Evolutionary conservation across 1,284 basidiomycete genomes (phyloP), one percentile per base, ranked within the genome.

Genomic region (Microbotryum scabiosae): DNA sequence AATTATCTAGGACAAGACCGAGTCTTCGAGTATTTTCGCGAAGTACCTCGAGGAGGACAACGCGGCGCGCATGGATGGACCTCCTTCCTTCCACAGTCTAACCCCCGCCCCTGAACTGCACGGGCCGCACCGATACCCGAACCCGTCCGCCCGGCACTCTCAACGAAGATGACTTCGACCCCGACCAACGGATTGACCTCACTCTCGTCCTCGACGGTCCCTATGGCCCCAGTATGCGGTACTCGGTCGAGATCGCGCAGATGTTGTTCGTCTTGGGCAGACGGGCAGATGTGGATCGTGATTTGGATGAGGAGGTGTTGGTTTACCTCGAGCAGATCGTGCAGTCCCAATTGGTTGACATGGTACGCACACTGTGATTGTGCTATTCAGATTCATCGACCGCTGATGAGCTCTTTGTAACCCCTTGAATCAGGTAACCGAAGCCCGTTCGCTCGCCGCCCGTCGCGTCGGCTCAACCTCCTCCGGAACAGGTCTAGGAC

Each of bases 281-380:
- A 41, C 36, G 36, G 16, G 36, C 36, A 12, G 36, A 41, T 41
- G 91, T 94, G 75, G 87, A 96, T 1, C 88, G 90, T 72, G 90
- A 96, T 63, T 90, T 92, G 0, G 82, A 86, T 58, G 80, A 82
- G 8, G 90, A 92, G 59, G 93, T 93, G 0, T 87, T 93, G 6
- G 87, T 87, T 69, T 82, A 94, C 30, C 88, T 98, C 12, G 92
- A 97, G 75, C 92, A 98, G 74, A 91, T 97, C 61, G 88, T 97
- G n/a, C 83, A 90, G 41, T 83, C 87, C 62, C 92, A 97, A 70
- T 82, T 97, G 54, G 88, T 93, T 61, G 92, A 97, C 75, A 84
- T 97, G 66, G 91, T 93, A 63, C 61, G 84, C 69, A 2, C 8
- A 18, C 21, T 55, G 10, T 10, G 30, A 30, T 30, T 9, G 7